Evolutionary conservation across 192 early-diverging fungal genomes (phyloP).

Genomic region (Podila verticillata): DNA sequence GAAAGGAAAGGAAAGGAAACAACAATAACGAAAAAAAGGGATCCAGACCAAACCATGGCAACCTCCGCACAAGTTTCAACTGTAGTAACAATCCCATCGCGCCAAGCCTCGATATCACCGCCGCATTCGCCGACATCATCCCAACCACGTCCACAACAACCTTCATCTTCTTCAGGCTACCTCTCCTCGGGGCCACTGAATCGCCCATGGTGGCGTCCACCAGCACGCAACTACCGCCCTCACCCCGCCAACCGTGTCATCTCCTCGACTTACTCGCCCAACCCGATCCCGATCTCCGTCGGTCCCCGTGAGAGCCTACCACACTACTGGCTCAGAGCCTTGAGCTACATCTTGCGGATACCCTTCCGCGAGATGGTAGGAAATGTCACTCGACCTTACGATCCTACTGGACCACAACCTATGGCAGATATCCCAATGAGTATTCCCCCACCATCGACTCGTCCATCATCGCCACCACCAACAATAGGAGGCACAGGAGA

Average conservation of each 20-base stretch:
- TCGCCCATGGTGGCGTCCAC: constrained; percentile 44
- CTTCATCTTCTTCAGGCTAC: neutral
- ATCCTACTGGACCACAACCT: constrained; percentile 20
- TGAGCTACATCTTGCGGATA: constrained; percentile 38
- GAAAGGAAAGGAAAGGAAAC: too few relatives aligned
- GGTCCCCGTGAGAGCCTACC: constrained; percentile 11
- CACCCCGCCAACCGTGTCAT: constrained; percentile 23
- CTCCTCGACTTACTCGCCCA: neutral
- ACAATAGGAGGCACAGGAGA: neutral
- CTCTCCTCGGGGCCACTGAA: too few relatives aligned
- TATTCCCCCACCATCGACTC: constrained; percentile 1
- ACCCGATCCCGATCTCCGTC: neutral
- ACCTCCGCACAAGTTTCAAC: neutral
- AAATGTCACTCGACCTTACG: constrained; percentile 26
- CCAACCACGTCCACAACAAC: neutral
- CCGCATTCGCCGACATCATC: too few relatives aligned
- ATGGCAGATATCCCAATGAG: constrained; percentile 26
- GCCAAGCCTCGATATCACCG: too few relatives aligned
- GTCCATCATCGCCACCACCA: constrained; percentile 2
- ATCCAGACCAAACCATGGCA: too few relatives aligned
- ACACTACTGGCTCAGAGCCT: constrained; percentile 23
- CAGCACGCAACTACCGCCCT: constrained; percentile 32
- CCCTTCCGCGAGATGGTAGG: constrained; percentile 42
- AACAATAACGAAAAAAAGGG: too few relatives aligned
- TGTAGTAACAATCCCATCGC: neutral